A percentile compares a stretch with the other conserved stretches of the same genome.
phyloP scores from a whole-genome alignment of 768 basidiomycete genomes.

The Postia placenta region DNA sequence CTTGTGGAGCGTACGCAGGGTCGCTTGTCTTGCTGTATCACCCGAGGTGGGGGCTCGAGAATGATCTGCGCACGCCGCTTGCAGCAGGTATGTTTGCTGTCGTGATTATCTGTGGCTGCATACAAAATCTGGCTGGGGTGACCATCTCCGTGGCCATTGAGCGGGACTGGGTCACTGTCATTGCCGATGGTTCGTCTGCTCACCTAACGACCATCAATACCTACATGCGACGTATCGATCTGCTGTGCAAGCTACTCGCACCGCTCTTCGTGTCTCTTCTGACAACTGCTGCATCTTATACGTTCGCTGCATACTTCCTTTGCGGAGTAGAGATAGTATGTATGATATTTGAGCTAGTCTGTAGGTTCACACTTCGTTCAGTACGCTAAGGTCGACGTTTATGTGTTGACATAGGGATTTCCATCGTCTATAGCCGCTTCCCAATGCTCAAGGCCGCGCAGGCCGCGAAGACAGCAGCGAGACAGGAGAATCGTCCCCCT shows the following conservation, averaged over 20 bases:
- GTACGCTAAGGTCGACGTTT: background rate
- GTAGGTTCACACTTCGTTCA: conserved; percentile 8
- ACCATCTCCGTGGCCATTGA: conserved; percentile 41
- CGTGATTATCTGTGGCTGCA: conserved; percentile 28
- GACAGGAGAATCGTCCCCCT: background rate
- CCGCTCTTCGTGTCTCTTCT: conserved; percentile 46
- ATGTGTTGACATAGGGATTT: conserved; percentile 22
- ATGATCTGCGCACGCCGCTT: conserved; percentile 7
- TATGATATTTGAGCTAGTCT: conserved; percentile 35
- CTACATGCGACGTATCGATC: conserved; percentile 34
- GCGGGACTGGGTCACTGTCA: conserved; percentile 44
- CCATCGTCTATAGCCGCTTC: conserved; percentile 32
- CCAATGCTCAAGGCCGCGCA: conserved; percentile 27
- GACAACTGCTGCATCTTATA: conserved; percentile 29
- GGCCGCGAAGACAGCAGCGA: conserved; percentile 10
- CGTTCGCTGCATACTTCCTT: conserved; percentile 28
- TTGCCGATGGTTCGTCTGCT: conserved; percentile 28
- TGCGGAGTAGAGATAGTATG: conserved; percentile 29
- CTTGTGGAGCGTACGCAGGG: conserved; percentile 26
- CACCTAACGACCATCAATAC: conserved; percentile 39
- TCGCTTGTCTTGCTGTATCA: conserved; percentile 26
- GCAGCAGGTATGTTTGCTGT: conserved; percentile 28
- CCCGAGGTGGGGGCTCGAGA: background rate
- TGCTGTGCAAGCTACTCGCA: conserved; percentile 42
- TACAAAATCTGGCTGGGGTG: conserved; percentile 34